phyloP scores from a whole-genome alignment of 106 monocot genomes.

The Phalaenopsis aphrodite region DNA sequence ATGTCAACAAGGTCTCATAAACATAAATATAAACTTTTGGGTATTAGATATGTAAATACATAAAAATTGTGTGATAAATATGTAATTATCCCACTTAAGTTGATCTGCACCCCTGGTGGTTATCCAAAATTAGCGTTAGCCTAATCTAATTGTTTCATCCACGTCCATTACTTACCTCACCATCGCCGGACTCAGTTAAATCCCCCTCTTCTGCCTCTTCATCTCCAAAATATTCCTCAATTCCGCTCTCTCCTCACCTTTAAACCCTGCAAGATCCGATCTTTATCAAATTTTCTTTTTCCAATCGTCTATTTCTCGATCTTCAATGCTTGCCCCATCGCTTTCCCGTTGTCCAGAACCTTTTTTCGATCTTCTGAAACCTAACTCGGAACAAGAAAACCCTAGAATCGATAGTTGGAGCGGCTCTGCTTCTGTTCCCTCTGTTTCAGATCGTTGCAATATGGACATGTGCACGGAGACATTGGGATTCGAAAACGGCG shows the following conservation, averaged over 20 bases:
- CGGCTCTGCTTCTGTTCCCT: background rate
- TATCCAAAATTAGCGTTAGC: too few species aligned
- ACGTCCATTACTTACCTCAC: too few species aligned
- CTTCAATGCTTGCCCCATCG: background rate
- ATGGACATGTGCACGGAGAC: slow-evolving; percentile 4
- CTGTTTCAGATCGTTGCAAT: background rate
- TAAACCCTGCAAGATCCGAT: background rate
- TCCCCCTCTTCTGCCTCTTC: background rate
- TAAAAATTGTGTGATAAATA: too few species aligned
- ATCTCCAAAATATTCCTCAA: background rate
- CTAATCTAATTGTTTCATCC: too few species aligned
- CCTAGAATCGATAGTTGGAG: background rate
- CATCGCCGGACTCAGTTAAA: too few species aligned
- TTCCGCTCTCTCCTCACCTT: background rate
- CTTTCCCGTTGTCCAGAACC: background rate
- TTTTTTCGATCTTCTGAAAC: background rate
- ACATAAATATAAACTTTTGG: too few species aligned
- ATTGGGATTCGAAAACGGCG: background rate
- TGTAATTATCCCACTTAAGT: too few species aligned
- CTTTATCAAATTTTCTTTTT: too few species aligned
- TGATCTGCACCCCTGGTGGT: too few species aligned
- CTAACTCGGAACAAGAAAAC: background rate
- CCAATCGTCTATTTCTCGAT: background rate
- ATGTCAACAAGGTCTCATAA: too few species aligned
- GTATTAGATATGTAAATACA: too few species aligned